Evolutionary conservation across 805 yeast genomes (phyloP), one percentile per base, ranked within the genome.

Genomic region (Huiozyma naganishii): DNA sequence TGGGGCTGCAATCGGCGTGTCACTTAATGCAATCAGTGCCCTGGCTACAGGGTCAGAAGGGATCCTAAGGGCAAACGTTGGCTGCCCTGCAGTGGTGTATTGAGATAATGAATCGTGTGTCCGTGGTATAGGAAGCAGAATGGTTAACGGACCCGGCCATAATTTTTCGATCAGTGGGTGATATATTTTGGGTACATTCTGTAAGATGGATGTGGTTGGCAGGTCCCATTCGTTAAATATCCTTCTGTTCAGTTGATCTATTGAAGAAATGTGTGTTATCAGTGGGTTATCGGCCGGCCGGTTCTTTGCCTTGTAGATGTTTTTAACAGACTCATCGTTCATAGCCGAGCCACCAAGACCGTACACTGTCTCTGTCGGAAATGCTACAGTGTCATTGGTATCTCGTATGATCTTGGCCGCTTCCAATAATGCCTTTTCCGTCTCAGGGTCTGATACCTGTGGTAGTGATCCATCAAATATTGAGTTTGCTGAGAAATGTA

Each of bases 101-200:
- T 70, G 67, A 1, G 96, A 87, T 2, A 90, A 67, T 1, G 76
- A 76, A 6, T 34, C 37, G 4, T 57, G 54, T 5, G 48, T 51
- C 28, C 64, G 50, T 29, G 67, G 64, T 5, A 76, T 69, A 0
- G 96, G 96, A 17, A 92, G 65, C 41, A 92, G 62, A 32, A 92
- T 85, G 0, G 96, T 88, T 44, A 92, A 66, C 0, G 98, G 97
- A 0, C 98, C 98, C 0, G 98, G 98, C 97, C 97, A 92, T 54
- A 84, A 83, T 48, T 71, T 71, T 2, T 71, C 70, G 8, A 89
- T 68, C 36, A 92, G 68, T 0, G 77, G 73, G 30, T 67, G 63
- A 59, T 92, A 92, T 0, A 80, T 71, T 1, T 66, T 65, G 0
- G 97, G 97, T 6, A 90, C 74, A 27, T 69, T 65, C 27, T 68